These are phyloP conservation scores for Apostasia ramifera DNA, from an alignment of 106 monocot species.

Conservation along the genomic window DNA sequence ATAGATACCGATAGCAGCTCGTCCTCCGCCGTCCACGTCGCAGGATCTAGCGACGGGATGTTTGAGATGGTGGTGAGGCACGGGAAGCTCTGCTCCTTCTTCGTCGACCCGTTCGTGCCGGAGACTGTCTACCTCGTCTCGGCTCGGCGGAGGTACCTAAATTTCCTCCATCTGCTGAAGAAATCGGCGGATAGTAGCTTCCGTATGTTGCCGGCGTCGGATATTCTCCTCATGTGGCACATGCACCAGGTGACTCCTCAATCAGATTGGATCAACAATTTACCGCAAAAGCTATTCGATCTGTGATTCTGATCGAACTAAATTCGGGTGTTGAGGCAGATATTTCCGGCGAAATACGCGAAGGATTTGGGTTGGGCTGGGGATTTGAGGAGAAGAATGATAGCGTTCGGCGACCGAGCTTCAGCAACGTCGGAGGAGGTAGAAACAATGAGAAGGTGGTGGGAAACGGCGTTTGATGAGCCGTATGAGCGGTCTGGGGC, in stretches of 20 bases:
- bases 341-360: slow-evolving; percentile 54
- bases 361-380: slow-evolving; percentile 43
- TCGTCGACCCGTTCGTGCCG: slow-evolving; percentile 43
- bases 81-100: slow-evolving; percentile 19
- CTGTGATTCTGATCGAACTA: background rate
- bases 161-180: slow-evolving; percentile 44
- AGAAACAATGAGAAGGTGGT: slow-evolving; percentile 34
- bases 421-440: slow-evolving; percentile 20
- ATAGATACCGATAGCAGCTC: background rate
- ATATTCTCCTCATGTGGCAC: slow-evolving; percentile 84
- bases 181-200: slow-evolving; percentile 6
- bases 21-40: background rate
- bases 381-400: slow-evolving; percentile 24
- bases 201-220: slow-evolving; percentile 61
- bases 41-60: slow-evolving; percentile 13
- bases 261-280: background rate
- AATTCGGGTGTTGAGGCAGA: slow-evolving; percentile 28
- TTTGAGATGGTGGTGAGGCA: slow-evolving; percentile 18
- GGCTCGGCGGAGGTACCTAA: slow-evolving; percentile 54
- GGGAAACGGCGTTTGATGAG: slow-evolving; percentile 81
- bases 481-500: slow-evolving; percentile 73
- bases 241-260: slow-evolving; percentile 56
- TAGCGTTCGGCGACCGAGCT: slow-evolving; percentile 28
- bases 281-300: background rate
- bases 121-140: slow-evolving; percentile 83